Base-by-base conservation (phyloP, 192 early-diverging fungal genomes). In the Coemansia sp. region DNA sequence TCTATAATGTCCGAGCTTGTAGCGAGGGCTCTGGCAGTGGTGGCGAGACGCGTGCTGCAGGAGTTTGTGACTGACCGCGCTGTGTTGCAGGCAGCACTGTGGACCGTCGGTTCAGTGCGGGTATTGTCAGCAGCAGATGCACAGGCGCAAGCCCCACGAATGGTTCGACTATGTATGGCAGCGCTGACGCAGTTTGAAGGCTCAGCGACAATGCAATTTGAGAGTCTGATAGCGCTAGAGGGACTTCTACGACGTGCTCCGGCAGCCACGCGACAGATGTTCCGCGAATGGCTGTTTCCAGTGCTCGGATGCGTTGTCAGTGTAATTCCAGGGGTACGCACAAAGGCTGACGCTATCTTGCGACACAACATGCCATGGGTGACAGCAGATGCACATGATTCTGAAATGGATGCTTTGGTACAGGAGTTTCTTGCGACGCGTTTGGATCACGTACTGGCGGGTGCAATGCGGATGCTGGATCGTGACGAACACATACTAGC, bases 341-440 rank as follows among this genome's bases (percentile, higher is more conserved):
- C 71, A 7, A 80, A 80, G 30, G 77, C 77, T 28, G 71, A 70
- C 64, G 49, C 22, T 50, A 74, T 80, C 21, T 50, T 80, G 2
- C 57, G 77, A 25, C 67, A 65, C 25, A 80, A 73, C 59, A 80
- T 80, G 7, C 77, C 77, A 24, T 80, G 77, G 77, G 59, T 80
- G 18, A 64, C 77, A 14, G 77, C 77, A 50, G 71, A 74, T 38
- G 38, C 52, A 4, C 77, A 80, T 24, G 34, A 38, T 26, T 41
- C 67, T 14, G 77, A 73, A 25, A 65, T 74, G 68, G 71, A 74
- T 24, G 8, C 4, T 2, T 47, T 28, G 3, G 68, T 57, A 31
- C 22, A 51, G n/a, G 48, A 38, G n/a, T 80, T 74, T 44, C 23
- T 74, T 8, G 62, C 50, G 2, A 21, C 47, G 12, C 52, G 66